phyloP scores from a whole-genome alignment of 805 yeast species.

The Candida bentonensis region DNA sequence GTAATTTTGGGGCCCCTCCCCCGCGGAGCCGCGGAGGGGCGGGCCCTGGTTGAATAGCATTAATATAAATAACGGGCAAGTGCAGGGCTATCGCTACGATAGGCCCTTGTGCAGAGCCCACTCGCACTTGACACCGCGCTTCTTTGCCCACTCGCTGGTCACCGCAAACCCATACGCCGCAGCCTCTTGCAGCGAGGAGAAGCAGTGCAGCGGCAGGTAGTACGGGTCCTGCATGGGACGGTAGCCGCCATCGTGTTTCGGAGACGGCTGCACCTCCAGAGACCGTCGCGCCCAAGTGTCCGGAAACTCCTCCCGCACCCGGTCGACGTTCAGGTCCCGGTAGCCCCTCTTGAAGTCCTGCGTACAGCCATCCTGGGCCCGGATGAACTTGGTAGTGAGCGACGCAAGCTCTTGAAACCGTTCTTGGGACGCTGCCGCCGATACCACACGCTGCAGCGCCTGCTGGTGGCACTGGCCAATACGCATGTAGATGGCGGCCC shows the following conservation, averaged over 20 bases:
- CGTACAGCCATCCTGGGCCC: conserved; percentile 10
- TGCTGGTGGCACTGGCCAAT: conserved; percentile 9
- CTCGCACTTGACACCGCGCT: conserved; percentile 15
- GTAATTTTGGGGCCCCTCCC: too few species aligned
- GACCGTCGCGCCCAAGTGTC: conserved; percentile 8
- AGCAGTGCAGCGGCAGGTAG: conserved; percentile 24
- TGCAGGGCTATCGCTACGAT: neutral
- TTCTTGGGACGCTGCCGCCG: too few species aligned
- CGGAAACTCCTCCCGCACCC: conserved; percentile 11
- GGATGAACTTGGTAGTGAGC: conserved; percentile 4
- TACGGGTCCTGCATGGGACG: conserved; percentile 23
- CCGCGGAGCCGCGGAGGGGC: too few species aligned
- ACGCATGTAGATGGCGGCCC: conserved; percentile 19
- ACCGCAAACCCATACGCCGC: conserved; percentile 26
- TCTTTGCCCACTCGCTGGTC: conserved; percentile 24
- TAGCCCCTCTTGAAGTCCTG: conserved; percentile 19
- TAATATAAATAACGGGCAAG: neutral
- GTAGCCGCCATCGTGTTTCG: conserved; percentile 15
- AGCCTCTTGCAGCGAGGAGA: conserved; percentile 25
- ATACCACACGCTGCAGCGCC: conserved; percentile 6
- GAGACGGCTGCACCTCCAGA: conserved; percentile 5
- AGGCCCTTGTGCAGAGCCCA: conserved; percentile 12
- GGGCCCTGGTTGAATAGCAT: too few species aligned
- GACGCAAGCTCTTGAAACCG: conserved; percentile 2
- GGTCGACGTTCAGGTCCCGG: conserved; percentile 11